Evolutionary conservation across 805 yeast genomes (phyloP), one percentile per base, ranked within the genome.

Genomic region (Starmerella stigmatis): DNA sequence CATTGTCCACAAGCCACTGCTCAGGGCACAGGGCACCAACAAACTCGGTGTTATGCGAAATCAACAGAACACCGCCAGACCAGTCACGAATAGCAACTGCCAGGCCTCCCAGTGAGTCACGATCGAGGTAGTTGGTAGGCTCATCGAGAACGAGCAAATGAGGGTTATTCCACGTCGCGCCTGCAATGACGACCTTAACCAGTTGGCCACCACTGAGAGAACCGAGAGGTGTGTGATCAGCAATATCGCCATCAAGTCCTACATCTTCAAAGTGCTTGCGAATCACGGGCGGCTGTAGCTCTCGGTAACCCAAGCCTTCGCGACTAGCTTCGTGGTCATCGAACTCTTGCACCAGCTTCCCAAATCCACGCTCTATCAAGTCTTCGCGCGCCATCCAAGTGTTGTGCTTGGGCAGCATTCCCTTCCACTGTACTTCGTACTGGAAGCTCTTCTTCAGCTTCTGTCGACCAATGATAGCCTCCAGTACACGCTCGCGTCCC

Each of bases 111-210:
- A 89, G 73, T 21, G 97, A 88, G 65, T 89, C 98, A 73, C 98
- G 81, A 67, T 89, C 98, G 68, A 89, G 73, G 72, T 92, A 89
- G 70, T 89, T 89, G 60, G 97, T 89, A 64, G 98, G 98, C 75
- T 89, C 98, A 67, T 89, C 98, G 53, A 89, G 74, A 34, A 89
- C 98, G 53, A 89, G 75, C 65, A 89, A 75, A 66, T 89, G 98
- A 16, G 98, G 98, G 63, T 89, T 92, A 69, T 92, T 89, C 98
- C 98, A 89, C 92, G 89, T 89, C 53, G 97, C 96, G 68, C 97
- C 98, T 12, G 97, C 97, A 70, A 89, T 89, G 49, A 89, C 98
- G 52, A 89, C 97, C 68, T 89, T 89, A 50, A 89, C 98, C 19
- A 89, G 75, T 70, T 89, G 98, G 59, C 98, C 98, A 64, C 98